Base-by-base conservation (phyloP, 2,329 filamentous ascomycete genomes). In the Neopestalotiopsis rosae region DNA sequence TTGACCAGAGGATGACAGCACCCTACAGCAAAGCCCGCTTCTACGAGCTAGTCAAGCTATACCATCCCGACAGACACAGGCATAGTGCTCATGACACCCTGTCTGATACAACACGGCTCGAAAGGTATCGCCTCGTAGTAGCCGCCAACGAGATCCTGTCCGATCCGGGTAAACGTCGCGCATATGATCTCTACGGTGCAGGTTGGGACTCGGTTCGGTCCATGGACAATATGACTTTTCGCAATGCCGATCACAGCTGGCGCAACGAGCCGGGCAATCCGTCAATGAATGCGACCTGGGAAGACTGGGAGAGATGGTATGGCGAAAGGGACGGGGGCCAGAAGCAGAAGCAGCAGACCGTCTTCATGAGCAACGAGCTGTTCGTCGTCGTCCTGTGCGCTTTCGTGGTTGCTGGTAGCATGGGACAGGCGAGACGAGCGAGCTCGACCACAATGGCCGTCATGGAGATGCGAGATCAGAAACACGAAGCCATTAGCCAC, bases 21-120 rank as follows among this genome's bases (percentile, higher is more conserved):
- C 87, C 90, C 1, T 98, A 99, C 80, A 91, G 89, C 71, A 98
- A 99, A 81, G 83, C 86, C 58, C 90, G 90, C 69, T 99, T 94
- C 86, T 96, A 97, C 80, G 88, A 95, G 76, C 89, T 99, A 66
- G 96, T 97, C 69, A 99, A 98, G 83, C 85, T 97, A 61, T 99
- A 99, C 82, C 96, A 99, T 77, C 96, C 96, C 0, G 96, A 99
- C 80, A 89, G 88, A 69, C 84, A 82, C 70, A 79, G 82, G 69
- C 80, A 83, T 12, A 79, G 78, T 17, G 72, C 81, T 28, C 79
- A 79, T 73, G 81, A 81, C 70, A 79, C 80, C 7, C 78, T 92
- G 13, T 84, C 93, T 0, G 85, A 88, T 24, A 81, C 88, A 32
- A 86, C 88, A 38, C 91, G 92, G 70, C 85, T 96, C n/a, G 94